Evolutionary conservation across 768 basidiomycete genomes (phyloP).

Genomic region (Naematelia aurantialba): DNA sequence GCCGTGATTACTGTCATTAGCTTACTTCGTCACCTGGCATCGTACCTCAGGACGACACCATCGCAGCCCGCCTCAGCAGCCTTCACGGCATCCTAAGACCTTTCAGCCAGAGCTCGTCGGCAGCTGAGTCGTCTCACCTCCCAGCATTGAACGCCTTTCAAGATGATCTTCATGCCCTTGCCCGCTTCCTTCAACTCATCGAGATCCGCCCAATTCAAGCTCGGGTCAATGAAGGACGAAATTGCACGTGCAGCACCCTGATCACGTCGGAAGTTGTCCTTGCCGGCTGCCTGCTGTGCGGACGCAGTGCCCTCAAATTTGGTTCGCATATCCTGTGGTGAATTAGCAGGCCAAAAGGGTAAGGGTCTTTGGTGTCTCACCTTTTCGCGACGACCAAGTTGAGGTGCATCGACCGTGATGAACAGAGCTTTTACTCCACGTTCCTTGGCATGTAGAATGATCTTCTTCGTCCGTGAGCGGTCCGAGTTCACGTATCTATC

Average conservation of each 20-base stretch:
- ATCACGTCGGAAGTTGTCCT: conserved; percentile 64
- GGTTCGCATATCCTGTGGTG: conserved; percentile 78
- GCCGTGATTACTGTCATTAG: conserved; percentile 1
- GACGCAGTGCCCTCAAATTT: conserved; percentile 80
- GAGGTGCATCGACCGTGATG: conserved; percentile 96
- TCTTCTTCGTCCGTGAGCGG: conserved; percentile 72
- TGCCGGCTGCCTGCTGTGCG: conserved; percentile 45
- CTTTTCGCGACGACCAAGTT: conserved; percentile 88
- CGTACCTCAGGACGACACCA: conserved; percentile 45
- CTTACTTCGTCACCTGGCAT: conserved; percentile 20
- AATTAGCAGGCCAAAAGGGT: neutral
- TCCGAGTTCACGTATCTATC: conserved; percentile 86
- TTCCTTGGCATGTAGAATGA: conserved; percentile 83
- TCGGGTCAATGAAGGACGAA: conserved; percentile 92
- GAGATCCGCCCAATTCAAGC: conserved; percentile 78
- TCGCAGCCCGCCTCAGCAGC: conserved; percentile 60
- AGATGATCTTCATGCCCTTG: conserved; percentile 71
- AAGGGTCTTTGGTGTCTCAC: conserved; percentile 39
- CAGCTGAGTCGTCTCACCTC: conserved; percentile 54
- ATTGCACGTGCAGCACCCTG: conserved; percentile 94
- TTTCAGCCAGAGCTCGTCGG: neutral
- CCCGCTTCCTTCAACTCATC: conserved; percentile 73
- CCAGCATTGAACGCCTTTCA: conserved; percentile 88
- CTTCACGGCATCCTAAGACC: conserved; percentile 66
- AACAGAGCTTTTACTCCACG: conserved; percentile 90